Base-by-base conservation (phyloP, 805 yeast genomes). In the Cyberlindnera meyerae region DNA sequence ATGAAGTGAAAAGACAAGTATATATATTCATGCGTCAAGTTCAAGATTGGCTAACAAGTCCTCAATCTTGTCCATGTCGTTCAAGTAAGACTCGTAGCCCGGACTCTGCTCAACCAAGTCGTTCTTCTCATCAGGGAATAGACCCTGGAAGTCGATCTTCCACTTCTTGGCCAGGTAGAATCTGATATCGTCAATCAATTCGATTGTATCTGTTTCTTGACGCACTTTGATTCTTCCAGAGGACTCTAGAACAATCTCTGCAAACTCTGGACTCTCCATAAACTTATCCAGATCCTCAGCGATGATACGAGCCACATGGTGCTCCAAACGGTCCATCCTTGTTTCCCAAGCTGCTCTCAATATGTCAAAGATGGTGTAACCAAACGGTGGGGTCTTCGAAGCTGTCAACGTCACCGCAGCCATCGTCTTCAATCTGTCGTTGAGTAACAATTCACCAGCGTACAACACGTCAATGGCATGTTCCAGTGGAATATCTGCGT, bases 181-280 rank as follows among this genome's bases (percentile, higher is more conserved):
- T 44, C 88, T 64, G 9, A 84, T 78, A 60, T 83, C 94, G 57
- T 83, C 95, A 18, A 84, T 65, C 47, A 84, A 62, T 49, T 84
- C 95, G 51, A 84, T 80, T 1, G 90, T 80, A 60, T 84, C 95
- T 0, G 83, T 79, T 42, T 77, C 85, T 47, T 84, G 78, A 52
- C 93, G 68, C 12, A 55, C 58, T 15, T 68, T 51, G 33, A 84
- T 82, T 47, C 85, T 61, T 12, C 50, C 44, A 0, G 90, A 81
- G 52, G 75, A 67, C 44, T 69, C 72, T n/a, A 46, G 8, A 6
- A 69, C 54, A 13, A 70, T 52, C 0, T 54, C 61, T 33, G 57
- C 50, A 34, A 75, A 65, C 29, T 66, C 68, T 1, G 60, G 56
- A n/a, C 61, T 61, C 1, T 45, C 27, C 6, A 63, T 47, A 55